Evolutionary conservation across 345 rosid genomes (phyloP).

Genomic region (Acer campestre): DNA sequence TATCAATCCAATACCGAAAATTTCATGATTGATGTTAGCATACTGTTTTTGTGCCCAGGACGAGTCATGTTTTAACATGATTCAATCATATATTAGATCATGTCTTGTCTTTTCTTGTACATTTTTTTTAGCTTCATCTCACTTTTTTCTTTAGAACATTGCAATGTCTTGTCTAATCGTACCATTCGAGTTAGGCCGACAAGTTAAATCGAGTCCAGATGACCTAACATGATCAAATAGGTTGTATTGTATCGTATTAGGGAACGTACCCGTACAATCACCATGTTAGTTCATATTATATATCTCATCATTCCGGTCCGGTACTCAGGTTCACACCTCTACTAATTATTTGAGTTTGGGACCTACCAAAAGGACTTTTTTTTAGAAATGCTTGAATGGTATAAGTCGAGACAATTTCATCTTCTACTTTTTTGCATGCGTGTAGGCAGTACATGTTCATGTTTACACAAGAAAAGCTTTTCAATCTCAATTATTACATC

Average conservation of each 20-base stretch:
- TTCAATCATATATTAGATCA: neutral
- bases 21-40: neutral
- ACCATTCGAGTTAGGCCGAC: neutral
- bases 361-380: neutral
- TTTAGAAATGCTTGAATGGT: neutral
- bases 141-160: neutral
- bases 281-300: neutral
- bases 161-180: neutral
- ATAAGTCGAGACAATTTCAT: conserved; percentile 8
- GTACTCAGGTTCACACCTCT: neutral
- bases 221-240: neutral
- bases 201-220: neutral
- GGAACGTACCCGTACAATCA: neutral
- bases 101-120: neutral
- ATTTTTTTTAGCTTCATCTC: no score
- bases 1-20: neutral
- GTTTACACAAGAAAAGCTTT: conserved; percentile 7
- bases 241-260: neutral
- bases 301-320: neutral
- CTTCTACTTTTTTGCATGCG: neutral
- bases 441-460: neutral
- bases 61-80: neutral
- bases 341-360: neutral
- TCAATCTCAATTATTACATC: conserved; percentile 15
- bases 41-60: neutral